Evolutionary conservation across 305 asterid species (phyloP), one percentile per base, ranked within the genome.

Genomic region (Caryopteris hybrid): DNA sequence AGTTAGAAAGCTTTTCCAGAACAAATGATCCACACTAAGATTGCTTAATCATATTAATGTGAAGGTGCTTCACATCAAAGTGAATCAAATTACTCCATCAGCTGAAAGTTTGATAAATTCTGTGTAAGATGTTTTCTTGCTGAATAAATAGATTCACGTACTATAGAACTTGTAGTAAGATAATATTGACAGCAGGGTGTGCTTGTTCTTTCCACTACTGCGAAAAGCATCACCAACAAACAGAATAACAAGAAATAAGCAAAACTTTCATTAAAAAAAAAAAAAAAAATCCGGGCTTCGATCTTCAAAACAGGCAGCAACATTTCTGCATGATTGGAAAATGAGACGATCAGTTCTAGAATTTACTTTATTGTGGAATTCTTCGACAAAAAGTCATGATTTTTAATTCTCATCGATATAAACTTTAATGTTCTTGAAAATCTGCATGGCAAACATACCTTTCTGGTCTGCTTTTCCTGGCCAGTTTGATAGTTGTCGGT

Each of bases 251-350:
- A n/a, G n/a, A n/a, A n/a, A n/a, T n/a, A n/a, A n/a, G n/a, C n/a
- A n/a, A n/a, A n/a, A n/a, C n/a, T n/a, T n/a, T n/a, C n/a, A n/a
- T n/a, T n/a, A n/a, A n/a, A 5, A 33, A 14, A 2, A 27, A 61
- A 59, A 53, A 18, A 17, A 48, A 62, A 34, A 39, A 0, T 33
- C 61, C 52, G 20, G 18, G n/a, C 22, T 22, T 61, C 46, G 51
- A 55, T 80, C 66, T 61, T 76, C 85, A 86, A 73, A 82, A 84
- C 52, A 84, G 74, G 80, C 87, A 78, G 74, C 90, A 87, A 55
- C 60, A 76, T 61, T 54, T 76, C 90, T 84, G 87, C 84, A 76
- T 8, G 14, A 61, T 41, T 45, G 33, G 4, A 42, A 20, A 65
- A 39, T 20, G 42, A 50, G 45, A 61, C 20, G 10, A 69, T 11